Conservation (phyloP, 2,329 filamentous ascomycete species). For the Rutstroemia sp. region DNA sequence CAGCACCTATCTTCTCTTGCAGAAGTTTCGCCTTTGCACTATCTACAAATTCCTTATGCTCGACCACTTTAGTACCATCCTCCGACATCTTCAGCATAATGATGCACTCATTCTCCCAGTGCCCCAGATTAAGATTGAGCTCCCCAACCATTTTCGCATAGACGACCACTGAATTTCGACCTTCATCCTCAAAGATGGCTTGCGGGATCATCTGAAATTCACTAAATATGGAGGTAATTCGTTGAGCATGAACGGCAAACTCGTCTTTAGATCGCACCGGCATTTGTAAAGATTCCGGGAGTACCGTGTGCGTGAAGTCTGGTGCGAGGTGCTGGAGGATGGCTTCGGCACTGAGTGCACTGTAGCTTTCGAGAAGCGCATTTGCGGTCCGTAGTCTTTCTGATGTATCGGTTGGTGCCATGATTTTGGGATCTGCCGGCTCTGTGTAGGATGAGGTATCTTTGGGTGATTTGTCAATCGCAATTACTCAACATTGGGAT, state of each 20-base stretch:
- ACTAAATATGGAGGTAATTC: background rate
- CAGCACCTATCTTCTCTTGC: background rate
- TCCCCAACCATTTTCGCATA: background rate
- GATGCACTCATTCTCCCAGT: background rate
- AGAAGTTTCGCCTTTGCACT: background rate
- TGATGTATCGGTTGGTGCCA: too few species aligned
- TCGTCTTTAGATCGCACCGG: background rate
- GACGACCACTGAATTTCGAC: background rate
- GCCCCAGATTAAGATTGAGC: background rate
- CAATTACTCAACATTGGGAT: too few species aligned
- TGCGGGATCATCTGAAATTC: background rate
- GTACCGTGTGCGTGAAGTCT: background rate
- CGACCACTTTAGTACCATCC: background rate
- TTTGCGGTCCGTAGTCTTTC: too few species aligned
- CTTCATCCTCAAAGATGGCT: background rate
- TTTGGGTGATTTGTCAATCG: too few species aligned
- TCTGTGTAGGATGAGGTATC: too few species aligned
- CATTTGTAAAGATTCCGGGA: background rate
- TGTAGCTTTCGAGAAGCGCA: too few species aligned
- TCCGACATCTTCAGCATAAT: conserved; percentile 4
- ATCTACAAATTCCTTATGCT: conserved; percentile 6
- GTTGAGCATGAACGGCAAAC: background rate
- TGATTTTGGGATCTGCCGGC: too few species aligned
- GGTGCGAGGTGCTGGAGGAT: background rate
- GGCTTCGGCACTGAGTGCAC: too few species aligned